Percentiles rank a stretch among this genome's conserved stretches.
These are phyloP conservation scores for Pichia sporocuriosa DNA, from an alignment of 805 yeast genomes.

Conservation along the genomic window DNA sequence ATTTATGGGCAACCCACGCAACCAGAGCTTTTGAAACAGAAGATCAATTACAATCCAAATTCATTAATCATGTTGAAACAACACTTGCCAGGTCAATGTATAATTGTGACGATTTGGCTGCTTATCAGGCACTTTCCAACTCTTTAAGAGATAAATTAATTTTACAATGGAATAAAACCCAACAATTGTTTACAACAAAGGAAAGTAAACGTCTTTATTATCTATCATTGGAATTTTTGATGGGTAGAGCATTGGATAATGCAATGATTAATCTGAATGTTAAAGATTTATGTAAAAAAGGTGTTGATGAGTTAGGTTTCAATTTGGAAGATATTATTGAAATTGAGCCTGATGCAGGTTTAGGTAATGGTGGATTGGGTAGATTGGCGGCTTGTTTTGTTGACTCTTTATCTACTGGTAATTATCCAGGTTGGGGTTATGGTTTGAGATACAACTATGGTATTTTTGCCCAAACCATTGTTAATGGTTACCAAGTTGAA, in stretches of 20 bases:
- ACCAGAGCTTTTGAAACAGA: conserved; percentile 42
- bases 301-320: conserved; percentile 74
- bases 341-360: conserved; percentile 89
- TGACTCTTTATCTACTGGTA: conserved; percentile 79
- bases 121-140: conserved; percentile 82
- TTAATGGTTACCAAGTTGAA: conserved; percentile 91
- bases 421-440: conserved; percentile 95
- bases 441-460: conserved; percentile 93
- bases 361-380: conserved; percentile 94
- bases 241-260: conserved; percentile 95
- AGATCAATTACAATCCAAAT: conserved; percentile 57
- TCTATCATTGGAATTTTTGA: conserved; percentile 77
- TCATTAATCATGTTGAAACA: conserved; percentile 84
- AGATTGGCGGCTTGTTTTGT: conserved; percentile 91
- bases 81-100: conserved; percentile 85
- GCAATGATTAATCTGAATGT: conserved; percentile 77
- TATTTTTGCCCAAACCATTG: conserved; percentile 81
- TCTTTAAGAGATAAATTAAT: conserved; percentile 74
- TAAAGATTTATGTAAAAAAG: conserved; percentile 49
- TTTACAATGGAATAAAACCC: conserved; percentile 89
- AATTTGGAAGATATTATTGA: conserved; percentile 77
- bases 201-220: conserved; percentile 86
- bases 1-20: conserved; percentile 68
- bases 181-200: conserved; percentile 76
- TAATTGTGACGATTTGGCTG: conserved; percentile 89